Evolutionary conservation across 176 grass and related monocot genomes (phyloP).

Genomic region (Eleusine indica): DNA sequence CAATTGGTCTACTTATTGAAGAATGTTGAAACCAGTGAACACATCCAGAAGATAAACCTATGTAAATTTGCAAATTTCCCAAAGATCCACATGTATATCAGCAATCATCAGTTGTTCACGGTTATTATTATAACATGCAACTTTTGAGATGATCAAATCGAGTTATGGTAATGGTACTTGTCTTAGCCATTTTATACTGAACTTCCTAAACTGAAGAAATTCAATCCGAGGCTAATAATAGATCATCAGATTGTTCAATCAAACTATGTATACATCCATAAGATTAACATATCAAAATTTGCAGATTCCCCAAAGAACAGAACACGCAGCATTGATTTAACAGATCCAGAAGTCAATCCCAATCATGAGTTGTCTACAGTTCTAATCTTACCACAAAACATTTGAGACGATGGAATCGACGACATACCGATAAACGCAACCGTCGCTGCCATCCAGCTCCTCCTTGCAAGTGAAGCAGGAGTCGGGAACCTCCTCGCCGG

Average conservation of each 20-base stretch:
- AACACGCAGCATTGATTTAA: neutral
- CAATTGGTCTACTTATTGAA: constrained; percentile 3
- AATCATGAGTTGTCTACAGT: neutral
- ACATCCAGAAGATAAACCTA: neutral
- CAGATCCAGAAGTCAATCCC: neutral
- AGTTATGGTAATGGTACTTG: neutral
- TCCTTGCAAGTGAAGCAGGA: constrained; percentile 68
- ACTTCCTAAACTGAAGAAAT: neutral
- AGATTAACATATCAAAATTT: neutral
- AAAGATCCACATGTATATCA: neutral
- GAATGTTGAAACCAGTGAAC: neutral
- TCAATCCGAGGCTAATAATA: neutral
- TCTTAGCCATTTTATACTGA: neutral
- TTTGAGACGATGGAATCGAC: neutral
- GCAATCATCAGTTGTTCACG: too few species aligned
- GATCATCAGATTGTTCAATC: neutral
- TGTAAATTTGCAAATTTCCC: neutral
- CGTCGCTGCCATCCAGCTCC: constrained; percentile 59
- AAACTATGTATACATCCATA: constrained; percentile 1
- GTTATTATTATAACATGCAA: too few species aligned
- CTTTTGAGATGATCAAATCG: too few species aligned
- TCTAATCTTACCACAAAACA: neutral
- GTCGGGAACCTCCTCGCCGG: constrained; percentile 43
- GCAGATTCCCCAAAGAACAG: neutral
- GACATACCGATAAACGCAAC: constrained; percentile 66